Conservation (phyloP, 768 basidiomycete species). For the Cyclocybe cylindracea region DNA sequence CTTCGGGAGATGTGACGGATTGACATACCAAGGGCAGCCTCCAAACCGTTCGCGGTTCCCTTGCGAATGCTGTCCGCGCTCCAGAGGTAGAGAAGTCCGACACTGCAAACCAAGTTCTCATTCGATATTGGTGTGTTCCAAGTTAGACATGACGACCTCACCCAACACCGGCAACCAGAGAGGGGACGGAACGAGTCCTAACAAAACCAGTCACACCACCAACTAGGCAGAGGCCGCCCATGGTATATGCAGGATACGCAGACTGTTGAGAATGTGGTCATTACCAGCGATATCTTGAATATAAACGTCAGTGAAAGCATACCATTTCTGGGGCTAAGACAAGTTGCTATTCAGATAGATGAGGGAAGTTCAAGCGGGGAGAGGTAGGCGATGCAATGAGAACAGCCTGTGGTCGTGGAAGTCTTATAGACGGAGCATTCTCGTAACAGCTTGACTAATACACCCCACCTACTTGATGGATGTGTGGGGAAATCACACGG, state of each 20-base stretch:
- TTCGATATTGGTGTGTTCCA: not conserved
- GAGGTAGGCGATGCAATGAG: too few species aligned
- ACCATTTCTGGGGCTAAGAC: not conserved
- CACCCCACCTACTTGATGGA: too few species aligned
- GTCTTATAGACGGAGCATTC: not conserved
- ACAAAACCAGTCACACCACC: conserved; percentile 77
- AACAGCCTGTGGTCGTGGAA: too few species aligned
- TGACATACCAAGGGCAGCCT: conserved; percentile 70
- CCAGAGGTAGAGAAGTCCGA: conserved; percentile 79
- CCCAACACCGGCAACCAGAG: conserved; percentile 81
- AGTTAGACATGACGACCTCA: conserved; percentile 29
- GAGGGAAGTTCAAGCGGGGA: too few species aligned
- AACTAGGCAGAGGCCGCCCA: conserved; percentile 74
- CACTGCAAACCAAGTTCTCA: conserved; percentile 40
- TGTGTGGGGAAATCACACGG: too few species aligned
- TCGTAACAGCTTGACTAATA: too few species aligned
- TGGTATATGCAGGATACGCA: conserved; percentile 77
- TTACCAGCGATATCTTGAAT: not conserved
- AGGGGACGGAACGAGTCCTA: conserved; percentile 76
- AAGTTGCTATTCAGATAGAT: not conserved
- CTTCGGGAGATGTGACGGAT: not conserved
- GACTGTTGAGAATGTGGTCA: conserved; percentile 47
- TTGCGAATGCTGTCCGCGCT: conserved; percentile 76
- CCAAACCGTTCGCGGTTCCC: conserved; percentile 72
- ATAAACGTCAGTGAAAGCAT: not conserved